Evolutionary conservation across 2,329 filamentous ascomycete genomes (phyloP), one percentile per base, ranked within the genome.

Genomic region (Cytospora chrysosperma): DNA sequence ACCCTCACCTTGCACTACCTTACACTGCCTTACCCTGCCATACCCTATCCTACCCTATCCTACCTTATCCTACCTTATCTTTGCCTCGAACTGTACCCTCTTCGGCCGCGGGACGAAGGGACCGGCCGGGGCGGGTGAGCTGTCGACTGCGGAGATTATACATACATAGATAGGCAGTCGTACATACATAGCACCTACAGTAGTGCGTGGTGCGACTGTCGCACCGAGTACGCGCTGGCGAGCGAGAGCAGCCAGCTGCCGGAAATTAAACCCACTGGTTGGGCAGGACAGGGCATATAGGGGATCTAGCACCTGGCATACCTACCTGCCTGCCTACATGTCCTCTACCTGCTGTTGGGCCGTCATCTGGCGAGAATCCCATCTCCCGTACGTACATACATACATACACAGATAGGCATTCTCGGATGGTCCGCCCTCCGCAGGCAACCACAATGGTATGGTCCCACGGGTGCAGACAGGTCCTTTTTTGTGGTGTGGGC

Each of bases 401-500:
- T n/a, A n/a, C n/a, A n/a, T n/a, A n/a, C n/a, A n/a, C n/a, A n/a
- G n/a, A n/a, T n/a, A n/a, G n/a, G n/a, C n/a, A n/a, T n/a, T n/a
- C n/a, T 49, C 54, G 24, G 30, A 40, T 27, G 10, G 27, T 47
- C 24, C 47, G 34, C 52, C 4, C 43, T 47, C 43, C 47, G 34
- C 27, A 24, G 34, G 28, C 3, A 7, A 40, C n/a, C n/a, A n/a
- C n/a, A 12, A 34, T 65, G 64, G 51, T 60, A 26, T 57, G 47
- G 17, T 17, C 9, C 7, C 8, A 43, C n/a, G 40, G 7, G n/a
- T 43, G 40, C 32, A 12, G 2, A 34, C 32, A 34, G 9, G n/a
- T n/a, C n/a, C n/a, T n/a, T n/a, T 3, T 34, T 34, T 10, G 40
- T 43, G 40, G 40, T 43, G 40, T 15, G 37, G 7, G 15, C 17